These are phyloP conservation scores for Zea luxurians DNA, from an alignment of 176 grass and related monocot genomes.

Conservation along the genomic window DNA sequence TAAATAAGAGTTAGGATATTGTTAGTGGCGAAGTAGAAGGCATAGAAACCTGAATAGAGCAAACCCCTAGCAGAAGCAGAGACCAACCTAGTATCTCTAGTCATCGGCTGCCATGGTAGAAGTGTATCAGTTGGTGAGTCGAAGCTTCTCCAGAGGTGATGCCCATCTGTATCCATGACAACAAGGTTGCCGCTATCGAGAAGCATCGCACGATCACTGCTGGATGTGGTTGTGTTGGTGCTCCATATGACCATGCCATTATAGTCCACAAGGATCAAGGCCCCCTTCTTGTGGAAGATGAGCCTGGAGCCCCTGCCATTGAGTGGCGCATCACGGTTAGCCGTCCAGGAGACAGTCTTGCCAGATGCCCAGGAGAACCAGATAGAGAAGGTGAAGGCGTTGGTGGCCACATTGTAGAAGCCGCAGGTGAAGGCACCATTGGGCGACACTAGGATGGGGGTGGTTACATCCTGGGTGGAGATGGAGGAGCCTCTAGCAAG, in stretches of 20 bases:
- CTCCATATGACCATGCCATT: constrained; percentile 40
- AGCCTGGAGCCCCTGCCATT: constrained; percentile 55
- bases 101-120: constrained; percentile 47
- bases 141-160: constrained; percentile 44
- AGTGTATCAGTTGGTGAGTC: constrained; percentile 56
- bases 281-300: constrained; percentile 11
- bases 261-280: constrained; percentile 38
- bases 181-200: constrained; percentile 45
- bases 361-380: constrained; percentile 39
- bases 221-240: constrained; percentile 19
- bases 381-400: constrained; percentile 64
- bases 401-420: constrained; percentile 61
- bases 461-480: constrained; percentile 12
- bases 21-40: constrained; percentile 46
- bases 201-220: constrained; percentile 10
- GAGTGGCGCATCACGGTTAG: constrained; percentile 56
- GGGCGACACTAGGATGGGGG: constrained; percentile 38
- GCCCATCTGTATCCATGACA: constrained; percentile 12
- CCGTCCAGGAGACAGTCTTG: constrained; percentile 53
- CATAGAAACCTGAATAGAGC: constrained; percentile 49
- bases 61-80: constrained; percentile 37
- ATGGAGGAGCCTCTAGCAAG: constrained; percentile 30
- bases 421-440: constrained; percentile 53
- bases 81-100: constrained; percentile 39
- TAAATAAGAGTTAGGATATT: constrained; percentile 55